Percentiles rank a stretch among this genome's conserved stretches.
phyloP scores from a whole-genome alignment of 495 filamentous ascomycete genomes.

The Aspergillus cavernicola region DNA sequence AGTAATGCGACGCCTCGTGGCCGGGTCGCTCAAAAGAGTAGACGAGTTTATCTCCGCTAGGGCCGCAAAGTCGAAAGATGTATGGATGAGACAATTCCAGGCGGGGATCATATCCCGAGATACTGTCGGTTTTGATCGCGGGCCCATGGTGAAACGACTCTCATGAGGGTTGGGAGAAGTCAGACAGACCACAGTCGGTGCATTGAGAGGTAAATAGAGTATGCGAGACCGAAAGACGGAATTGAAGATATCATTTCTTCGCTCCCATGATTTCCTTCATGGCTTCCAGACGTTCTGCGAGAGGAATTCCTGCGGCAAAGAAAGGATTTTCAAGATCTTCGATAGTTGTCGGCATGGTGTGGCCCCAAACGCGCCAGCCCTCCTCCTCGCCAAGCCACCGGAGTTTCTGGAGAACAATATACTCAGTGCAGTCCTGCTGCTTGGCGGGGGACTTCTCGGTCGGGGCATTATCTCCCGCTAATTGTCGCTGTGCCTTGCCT shows the following conservation, averaged over 20 bases:
- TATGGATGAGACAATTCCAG: too few relatives aligned
- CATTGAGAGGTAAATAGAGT: too few relatives aligned
- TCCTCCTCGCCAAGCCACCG: slow-evolving; percentile 52
- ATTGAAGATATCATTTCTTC: slow-evolving; percentile 17
- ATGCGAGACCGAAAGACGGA: background rate
- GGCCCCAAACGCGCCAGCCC: slow-evolving; percentile 77
- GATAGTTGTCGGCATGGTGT: slow-evolving; percentile 54
- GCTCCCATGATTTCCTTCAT: slow-evolving; percentile 27
- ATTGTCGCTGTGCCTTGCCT: slow-evolving; percentile 19
- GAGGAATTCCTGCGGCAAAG: slow-evolving; percentile 31
- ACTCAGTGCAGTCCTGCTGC: slow-evolving; percentile 65
- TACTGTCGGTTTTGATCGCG: too few relatives aligned
- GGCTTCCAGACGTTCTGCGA: slow-evolving; percentile 32
- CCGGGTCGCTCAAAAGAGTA: background rate
- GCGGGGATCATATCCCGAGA: too few relatives aligned
- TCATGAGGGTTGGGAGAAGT: too few relatives aligned
- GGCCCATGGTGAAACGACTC: too few relatives aligned
- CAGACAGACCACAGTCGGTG: too few relatives aligned
- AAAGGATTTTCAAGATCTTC: slow-evolving; percentile 39
- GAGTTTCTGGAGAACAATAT: slow-evolving; percentile 69
- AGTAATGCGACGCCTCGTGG: background rate
- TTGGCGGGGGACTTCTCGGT: slow-evolving; percentile 29
- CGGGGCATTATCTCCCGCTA: background rate
- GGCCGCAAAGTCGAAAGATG: too few relatives aligned
- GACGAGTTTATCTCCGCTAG: too few relatives aligned